Base-by-base conservation (phyloP, 164 flowering plant genomes). In the Aristolochia fimbriata region DNA sequence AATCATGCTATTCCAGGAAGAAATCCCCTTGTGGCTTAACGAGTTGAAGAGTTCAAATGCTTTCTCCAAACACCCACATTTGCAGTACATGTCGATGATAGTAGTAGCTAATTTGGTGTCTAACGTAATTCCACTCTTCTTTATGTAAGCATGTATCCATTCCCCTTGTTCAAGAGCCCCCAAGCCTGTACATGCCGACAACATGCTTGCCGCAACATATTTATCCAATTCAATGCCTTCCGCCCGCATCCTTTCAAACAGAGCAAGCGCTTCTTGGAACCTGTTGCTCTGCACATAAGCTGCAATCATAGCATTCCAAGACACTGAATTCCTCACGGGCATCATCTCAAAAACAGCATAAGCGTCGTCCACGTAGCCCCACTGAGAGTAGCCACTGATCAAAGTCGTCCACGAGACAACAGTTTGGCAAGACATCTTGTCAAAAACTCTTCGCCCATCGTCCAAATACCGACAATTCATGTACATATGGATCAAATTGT, bases 1-100 rank as follows among this genome's bases (percentile, higher is more conserved):
- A 45, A 62, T 54, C 59, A 62, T 62, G 43, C 65, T 15, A 55
- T 62, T 62, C 65, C 65, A 62, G 0, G 65, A 62, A 54, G 65
- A 62, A 45, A 62, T 22, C 27, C 65, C 51, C 41, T 62, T 54
- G 12, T 43, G 25, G 7, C 17, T 16, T 15, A 62, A 45, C 19
- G 49, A 22, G 33, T 20, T 52, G 31, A 62, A 62, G 17, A 62
- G 58, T 45, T 62, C 41, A 30, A 62, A 43, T 33, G 64, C 64
- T 33, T 51, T 62, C 27, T 62, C 64, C 31, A 62, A 50, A 23
- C 64, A 62, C 64, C 64, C 64, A 43, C 65, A 62, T 54, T 62
- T 62, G 41, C 59, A 62, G 50, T 62, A 62, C 65, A 62, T 62
- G 48, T 53, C 65, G 55, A 62, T 62, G 37, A 62, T 45, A 3